Percentiles rank a stretch among this genome's conserved stretches.
Conservation (phyloP, 2,329 filamentous ascomycete genomes). For the Corynespora cassiicola region DNA sequence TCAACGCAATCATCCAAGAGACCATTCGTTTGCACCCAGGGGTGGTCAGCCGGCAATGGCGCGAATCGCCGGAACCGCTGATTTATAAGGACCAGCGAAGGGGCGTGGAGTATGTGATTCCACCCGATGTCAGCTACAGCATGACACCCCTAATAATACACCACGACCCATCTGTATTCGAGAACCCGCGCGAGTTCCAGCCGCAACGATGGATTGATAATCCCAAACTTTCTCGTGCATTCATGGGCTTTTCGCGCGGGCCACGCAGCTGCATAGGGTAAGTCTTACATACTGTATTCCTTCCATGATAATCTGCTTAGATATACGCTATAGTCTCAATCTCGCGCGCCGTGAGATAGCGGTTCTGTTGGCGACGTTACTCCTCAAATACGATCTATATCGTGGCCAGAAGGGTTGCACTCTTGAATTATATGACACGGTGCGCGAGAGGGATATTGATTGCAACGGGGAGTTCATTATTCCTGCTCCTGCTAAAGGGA, state of each 20-base stretch:
- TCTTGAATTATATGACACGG: conserved; percentile 4
- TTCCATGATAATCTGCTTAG: neutral
- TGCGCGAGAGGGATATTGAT: conserved; percentile 3
- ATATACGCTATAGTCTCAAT: conserved; percentile 3
- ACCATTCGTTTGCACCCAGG: neutral
- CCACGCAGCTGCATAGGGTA: conserved; percentile 1
- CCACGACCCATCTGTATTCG: neutral
- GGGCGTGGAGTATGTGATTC: conserved; percentile 1
- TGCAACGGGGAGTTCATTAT: conserved; percentile 1
- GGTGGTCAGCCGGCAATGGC: conserved; percentile 1
- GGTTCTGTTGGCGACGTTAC: neutral
- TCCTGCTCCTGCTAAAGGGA: neutral
- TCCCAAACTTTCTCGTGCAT: neutral
- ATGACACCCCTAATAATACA: neutral
- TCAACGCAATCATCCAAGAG: too few relatives aligned
- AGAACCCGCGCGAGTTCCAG: neutral
- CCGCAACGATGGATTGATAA: conserved; percentile 8
- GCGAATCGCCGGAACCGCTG: neutral
- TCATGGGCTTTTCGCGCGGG: conserved; percentile 3
- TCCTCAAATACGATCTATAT: conserved; percentile 5
- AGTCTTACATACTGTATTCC: too few relatives aligned
- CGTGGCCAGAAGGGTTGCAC: neutral
- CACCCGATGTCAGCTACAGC: neutral
- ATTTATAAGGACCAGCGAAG: neutral
- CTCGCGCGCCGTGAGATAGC: neutral